These are phyloP conservation scores for Heliamphora exappendiculata DNA, from an alignment of 148 eudicot species.

Conservation along the genomic window DNA sequence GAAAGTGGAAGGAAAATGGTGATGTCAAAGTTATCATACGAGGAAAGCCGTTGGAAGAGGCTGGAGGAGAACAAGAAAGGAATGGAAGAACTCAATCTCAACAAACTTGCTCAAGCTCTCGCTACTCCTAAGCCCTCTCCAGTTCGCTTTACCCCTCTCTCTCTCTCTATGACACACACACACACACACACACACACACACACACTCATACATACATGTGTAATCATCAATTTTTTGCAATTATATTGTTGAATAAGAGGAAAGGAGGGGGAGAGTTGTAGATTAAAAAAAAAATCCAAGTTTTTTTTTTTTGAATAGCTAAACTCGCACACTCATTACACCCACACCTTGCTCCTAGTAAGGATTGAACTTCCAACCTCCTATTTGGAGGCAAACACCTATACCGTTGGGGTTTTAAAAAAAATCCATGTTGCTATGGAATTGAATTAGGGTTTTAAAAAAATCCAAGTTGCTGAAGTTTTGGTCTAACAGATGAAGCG, in stretches of 20 bases:
- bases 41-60: slow-evolving; percentile 40
- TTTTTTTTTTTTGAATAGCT: no score
- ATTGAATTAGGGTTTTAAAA: not conserved
- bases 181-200: no score
- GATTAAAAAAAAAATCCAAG: no score
- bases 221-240: not conserved
- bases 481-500: slow-evolving; percentile 47
- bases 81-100: slow-evolving; percentile 59
- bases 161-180: not conserved
- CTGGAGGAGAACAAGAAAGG: slow-evolving; percentile 69
- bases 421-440: no score
- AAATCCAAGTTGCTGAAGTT: no score
- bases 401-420: not conserved
- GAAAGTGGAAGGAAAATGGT: slow-evolving; percentile 20
- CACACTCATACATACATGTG: not conserved
- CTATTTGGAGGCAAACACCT: no score
- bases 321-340: no score
- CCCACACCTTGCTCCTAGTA: no score
- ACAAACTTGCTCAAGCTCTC: slow-evolving; percentile 37
- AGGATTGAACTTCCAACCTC: no score
- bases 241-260: no score
- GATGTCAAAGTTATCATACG: slow-evolving; percentile 32
- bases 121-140: slow-evolving; percentile 30
- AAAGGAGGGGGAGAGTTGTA: no score
- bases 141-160: slow-evolving; percentile 11